Base-by-base conservation (phyloP, 2,329 filamentous ascomycete genomes). In the Diaporthe amygdali region DNA sequence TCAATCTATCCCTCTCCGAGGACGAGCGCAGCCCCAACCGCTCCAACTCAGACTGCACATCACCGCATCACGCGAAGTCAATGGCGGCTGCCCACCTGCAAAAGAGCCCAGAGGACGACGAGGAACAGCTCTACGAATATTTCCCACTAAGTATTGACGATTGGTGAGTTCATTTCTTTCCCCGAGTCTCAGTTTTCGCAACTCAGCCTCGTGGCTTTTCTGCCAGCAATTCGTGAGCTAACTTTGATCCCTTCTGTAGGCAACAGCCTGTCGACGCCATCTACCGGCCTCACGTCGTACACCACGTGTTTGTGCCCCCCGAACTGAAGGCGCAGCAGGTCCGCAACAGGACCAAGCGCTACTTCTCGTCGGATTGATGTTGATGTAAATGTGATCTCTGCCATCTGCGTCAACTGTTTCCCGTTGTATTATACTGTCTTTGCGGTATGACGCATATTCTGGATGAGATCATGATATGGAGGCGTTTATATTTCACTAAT, bases 61-160 rank as follows among this genome's bases (percentile, higher is more conserved):
- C 76, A 32, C 88, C 88, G 2, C 82, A 83, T 55, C 81, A 83
- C n/a, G 74, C 80, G n/a, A 86, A 85, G 74, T 71, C 74, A 73
- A 75, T 80, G 70, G 74, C 79, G 71, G 74, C 79, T 7, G 76
- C 77, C 12, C 81, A 82, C 66, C 75, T 77, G 55, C 86, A 86
- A 75, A 87, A 89, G 78, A 91, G 92, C 78, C 87, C 93, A 41
- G 83, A 91, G 74, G 94, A 97, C 76, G 92, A 92, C 76, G 92
- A 92, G 0, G 95, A 98, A 81, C 84, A 95, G 74, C 84, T 98
- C 22, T 98, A 98, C 79, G 95, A 98, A 82, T 98, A 98, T 79
- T 98, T 98, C 74, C 95, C 95, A 0, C 86, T 98, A 20, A 95
- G 93, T 61, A 84, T 97, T 71, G 95, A 98, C 79, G 95, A 98